Percentiles rank a stretch among this genome's conserved stretches.
Evolutionary conservation across 805 yeast genomes (phyloP).

Genomic region (Myxozyma sirexii): DNA sequence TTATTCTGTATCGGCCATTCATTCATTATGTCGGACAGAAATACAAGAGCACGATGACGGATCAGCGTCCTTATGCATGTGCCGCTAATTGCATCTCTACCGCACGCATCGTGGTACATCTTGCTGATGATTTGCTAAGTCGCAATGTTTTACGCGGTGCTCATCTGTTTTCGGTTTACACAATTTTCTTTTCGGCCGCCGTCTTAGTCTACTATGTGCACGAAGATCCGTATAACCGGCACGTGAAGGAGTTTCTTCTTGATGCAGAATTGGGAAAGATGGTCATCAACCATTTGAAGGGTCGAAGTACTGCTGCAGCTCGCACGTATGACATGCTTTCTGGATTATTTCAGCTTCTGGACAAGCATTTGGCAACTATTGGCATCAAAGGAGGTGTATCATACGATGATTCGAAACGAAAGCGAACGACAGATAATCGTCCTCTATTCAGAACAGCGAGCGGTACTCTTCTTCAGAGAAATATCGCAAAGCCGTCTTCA

Average conservation of each 20-base stretch:
- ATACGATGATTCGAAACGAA: conserved; percentile 27
- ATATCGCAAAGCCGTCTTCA: conserved; percentile 7
- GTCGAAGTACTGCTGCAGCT: conserved; percentile 73
- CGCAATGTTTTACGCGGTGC: conserved; percentile 75
- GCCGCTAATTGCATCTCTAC: conserved; percentile 84
- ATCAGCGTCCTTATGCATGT: conserved; percentile 65
- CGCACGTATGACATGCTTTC: conserved; percentile 69
- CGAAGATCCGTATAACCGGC: conserved; percentile 44
- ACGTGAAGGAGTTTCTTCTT: conserved; percentile 52
- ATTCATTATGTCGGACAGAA: conserved; percentile 77
- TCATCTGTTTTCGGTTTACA: conserved; percentile 89
- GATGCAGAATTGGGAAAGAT: conserved; percentile 84
- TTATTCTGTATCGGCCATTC: conserved; percentile 83
- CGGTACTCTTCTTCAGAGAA: conserved; percentile 6
- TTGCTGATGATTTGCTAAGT: conserved; percentile 78
- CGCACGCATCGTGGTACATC: conserved; percentile 76
- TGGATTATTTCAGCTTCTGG: conserved; percentile 39
- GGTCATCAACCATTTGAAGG: conserved; percentile 70
- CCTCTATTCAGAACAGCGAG: conserved; percentile 6
- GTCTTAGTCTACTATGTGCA: conserved; percentile 81
- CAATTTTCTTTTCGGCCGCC: conserved; percentile 86
- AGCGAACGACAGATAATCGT: conserved; percentile 10
- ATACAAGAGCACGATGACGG: conserved; percentile 43
- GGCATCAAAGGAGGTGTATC: not conserved
- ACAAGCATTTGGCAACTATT: conserved; percentile 33